These are phyloP conservation scores for Cardamine chenopodiifolia DNA, from an alignment of 345 rosid species.

Conservation along the genomic window DNA sequence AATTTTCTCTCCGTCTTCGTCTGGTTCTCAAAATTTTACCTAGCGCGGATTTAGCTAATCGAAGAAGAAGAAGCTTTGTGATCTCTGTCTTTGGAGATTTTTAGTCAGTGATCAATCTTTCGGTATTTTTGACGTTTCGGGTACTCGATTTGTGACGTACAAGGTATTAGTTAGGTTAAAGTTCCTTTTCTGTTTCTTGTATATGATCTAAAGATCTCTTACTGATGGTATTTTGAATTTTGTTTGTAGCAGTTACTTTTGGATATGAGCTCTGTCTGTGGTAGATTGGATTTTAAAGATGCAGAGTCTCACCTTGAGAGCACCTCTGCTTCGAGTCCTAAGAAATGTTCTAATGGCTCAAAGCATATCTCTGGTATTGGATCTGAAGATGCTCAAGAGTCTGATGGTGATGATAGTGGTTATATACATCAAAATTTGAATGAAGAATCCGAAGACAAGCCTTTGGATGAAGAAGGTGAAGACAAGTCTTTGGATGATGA, in stretches of 20 bases:
- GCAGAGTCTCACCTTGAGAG: slow-evolving; percentile 45
- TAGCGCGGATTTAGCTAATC: slow-evolving; percentile 18
- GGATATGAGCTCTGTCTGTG: slow-evolving; percentile 49
- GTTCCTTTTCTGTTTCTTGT: not conserved
- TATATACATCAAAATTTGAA: slow-evolving; percentile 42
- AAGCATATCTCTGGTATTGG: slow-evolving; percentile 30
- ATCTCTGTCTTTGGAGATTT: slow-evolving; percentile 1
- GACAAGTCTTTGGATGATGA: slow-evolving; percentile 30
- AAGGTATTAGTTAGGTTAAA: slow-evolving; percentile 7
- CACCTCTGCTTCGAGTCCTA: slow-evolving; percentile 31
- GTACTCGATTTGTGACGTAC: slow-evolving; percentile 5
- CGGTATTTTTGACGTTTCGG: not conserved
- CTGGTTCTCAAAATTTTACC: slow-evolving; percentile 9
- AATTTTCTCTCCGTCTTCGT: not conserved
- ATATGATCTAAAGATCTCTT: not conserved
- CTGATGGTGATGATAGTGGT: slow-evolving; percentile 47
- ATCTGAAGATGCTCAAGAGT: slow-evolving; percentile 48
- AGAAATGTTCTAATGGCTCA: slow-evolving; percentile 28
- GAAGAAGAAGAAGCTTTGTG: slow-evolving; percentile 28
- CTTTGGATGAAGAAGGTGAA: slow-evolving; percentile 32
- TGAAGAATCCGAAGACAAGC: slow-evolving; percentile 39
- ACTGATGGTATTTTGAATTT: not conserved
- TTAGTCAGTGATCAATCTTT: slow-evolving; percentile 8
- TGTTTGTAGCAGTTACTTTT: slow-evolving; percentile 38
- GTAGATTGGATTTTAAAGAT: slow-evolving; percentile 32